Evolutionary conservation across 768 basidiomycete species (phyloP), one percentile per base, ranked within the genome.

Genomic region (Kwoniella europaea): DNA sequence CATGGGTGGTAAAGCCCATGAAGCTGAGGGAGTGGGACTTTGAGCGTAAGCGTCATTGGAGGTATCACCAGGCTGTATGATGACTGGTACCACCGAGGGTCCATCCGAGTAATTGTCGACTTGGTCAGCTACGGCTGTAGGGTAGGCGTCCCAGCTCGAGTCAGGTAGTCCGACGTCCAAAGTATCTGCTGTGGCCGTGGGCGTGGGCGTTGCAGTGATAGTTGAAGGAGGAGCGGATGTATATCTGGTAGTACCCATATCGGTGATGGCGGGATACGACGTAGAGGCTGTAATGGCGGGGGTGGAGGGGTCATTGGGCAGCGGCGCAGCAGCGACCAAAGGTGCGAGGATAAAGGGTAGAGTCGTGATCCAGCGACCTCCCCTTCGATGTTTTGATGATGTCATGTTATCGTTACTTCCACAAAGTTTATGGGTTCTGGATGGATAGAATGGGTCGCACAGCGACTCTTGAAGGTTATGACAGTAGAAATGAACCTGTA

Each of bases 1-100:
- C 22, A 86, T 82, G 0, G 84, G 71, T 0, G 90, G 88, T 4
- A 85, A 82, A 1, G 83, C 64, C 91, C 91, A 91, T n/a, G 53
- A 56, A 13, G 58, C 18, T 4, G 55, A 56, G 0, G 7, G 24
- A n/a, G 64, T 55, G 6, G 62, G 44, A 27, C 35, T 56, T 5
- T 24, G 1, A 46, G 56, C 20, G 7, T 58, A 50, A 35, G 27
- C 41, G 18, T 67, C 44, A 29, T 44, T 52, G 42, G 55, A 56
- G 2, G 55, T 63, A 15, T 56, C 53, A 6, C 67, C 59, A 43
- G 52, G 35, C 29, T 63, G 20, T 2, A 63, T 46, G n/a, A 69
- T 13, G 0, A 63, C 61, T 20, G 68, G 61, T 20, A 63, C 67
- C 24, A 63, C 41, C 12, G 67, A 22, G 13, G 66, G 35, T 18